Percentiles rank a stretch among this genome's conserved stretches.
Evolutionary conservation across 176 grass and related monocot genomes (phyloP).

Genomic region (Urochloa ruziziensis): DNA sequence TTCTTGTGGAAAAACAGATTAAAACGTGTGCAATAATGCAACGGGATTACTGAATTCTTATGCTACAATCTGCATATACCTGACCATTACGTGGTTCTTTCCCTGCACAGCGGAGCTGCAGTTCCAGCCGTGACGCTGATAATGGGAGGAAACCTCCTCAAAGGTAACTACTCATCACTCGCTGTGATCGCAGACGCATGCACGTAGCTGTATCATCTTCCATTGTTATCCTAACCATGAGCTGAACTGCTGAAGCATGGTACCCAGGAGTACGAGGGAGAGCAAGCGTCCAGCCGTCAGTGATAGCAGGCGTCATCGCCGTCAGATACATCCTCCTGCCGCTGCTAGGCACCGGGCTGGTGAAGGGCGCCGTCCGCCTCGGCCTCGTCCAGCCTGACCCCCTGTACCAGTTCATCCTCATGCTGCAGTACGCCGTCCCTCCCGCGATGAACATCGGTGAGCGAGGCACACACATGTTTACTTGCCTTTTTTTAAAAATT

Average conservation of each 20-base stretch:
- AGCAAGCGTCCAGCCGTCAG: conserved; percentile 38
- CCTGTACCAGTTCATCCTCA: conserved; percentile 80
- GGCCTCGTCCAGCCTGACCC: conserved; percentile 62
- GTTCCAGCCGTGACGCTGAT: conserved; percentile 72
- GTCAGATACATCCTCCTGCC: conserved; percentile 74
- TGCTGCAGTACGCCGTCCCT: conserved; percentile 73
- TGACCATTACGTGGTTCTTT: not conserved
- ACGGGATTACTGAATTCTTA: not conserved
- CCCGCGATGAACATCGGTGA: conserved; percentile 88
- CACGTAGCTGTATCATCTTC: too few relatives aligned
- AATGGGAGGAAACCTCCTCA: conserved; percentile 84
- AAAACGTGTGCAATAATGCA: too few relatives aligned
- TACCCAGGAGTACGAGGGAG: conserved; percentile 50
- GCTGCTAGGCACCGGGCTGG: conserved; percentile 45
- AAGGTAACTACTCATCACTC: conserved; percentile 28
- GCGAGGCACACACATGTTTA: too few relatives aligned
- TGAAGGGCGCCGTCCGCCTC: conserved; percentile 46
- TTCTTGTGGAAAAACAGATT: too few relatives aligned
- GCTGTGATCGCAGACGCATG: not conserved
- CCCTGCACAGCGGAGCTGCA: conserved; percentile 49
- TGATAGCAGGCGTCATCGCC: conserved; percentile 46
- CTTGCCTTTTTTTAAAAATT: too few relatives aligned
- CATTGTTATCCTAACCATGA: too few relatives aligned
- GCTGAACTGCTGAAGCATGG: not conserved
- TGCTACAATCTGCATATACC: not conserved